Evolutionary conservation across 495 filamentous ascomycete species (phyloP), one percentile per base, ranked within the genome.

Genomic region (Geopyxis carbonaria): DNA sequence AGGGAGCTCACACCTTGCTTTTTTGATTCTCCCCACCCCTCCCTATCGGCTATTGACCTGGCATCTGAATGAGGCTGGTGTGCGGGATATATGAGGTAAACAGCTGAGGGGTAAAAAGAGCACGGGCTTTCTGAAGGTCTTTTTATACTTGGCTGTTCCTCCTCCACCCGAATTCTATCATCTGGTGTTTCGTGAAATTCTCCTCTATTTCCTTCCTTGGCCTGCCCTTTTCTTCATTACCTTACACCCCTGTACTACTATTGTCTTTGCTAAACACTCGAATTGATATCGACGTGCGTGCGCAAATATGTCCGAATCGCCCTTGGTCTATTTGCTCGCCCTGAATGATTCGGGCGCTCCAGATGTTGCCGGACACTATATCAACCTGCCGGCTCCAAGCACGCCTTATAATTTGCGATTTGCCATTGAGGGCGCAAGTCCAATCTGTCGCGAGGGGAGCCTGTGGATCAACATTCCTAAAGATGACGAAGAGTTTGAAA

Each of bases 381-480:
- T 94, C 46, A 92, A 93, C 58, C 65, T 99, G 2, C 77, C 83
- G 1, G 75, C 91, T 19, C 80, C 76, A 31, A 65, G 68, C 1
- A 60, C 69, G 34, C 69, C 78, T 13, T 78, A 95, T 50, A 67
- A 70, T 32, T 66, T 99, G 30, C 75, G 91, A 19, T 94, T 99
- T 58, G 72, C 80, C 29, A 91, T 99, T 51, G 85, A 94, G 59
- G 91, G 91, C 35, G 85, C 83, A 31, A 93, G 85, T 59, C 91
- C 89, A 27, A 91, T 95, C 63, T 93, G 84, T 60, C 70, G 83
- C 34, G 66, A 93, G 55, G 91, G 91, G 28, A 91, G 78, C 48
- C 65, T 99, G 37, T 95, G 89, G 87, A 79, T 89, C 41, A 95
- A 99, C 59, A 77, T 93, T 39, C 91, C 91, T 2, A 70, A 73